Base-by-base conservation (phyloP, 257 asterid genomes). In the Rhazya stricta region DNA sequence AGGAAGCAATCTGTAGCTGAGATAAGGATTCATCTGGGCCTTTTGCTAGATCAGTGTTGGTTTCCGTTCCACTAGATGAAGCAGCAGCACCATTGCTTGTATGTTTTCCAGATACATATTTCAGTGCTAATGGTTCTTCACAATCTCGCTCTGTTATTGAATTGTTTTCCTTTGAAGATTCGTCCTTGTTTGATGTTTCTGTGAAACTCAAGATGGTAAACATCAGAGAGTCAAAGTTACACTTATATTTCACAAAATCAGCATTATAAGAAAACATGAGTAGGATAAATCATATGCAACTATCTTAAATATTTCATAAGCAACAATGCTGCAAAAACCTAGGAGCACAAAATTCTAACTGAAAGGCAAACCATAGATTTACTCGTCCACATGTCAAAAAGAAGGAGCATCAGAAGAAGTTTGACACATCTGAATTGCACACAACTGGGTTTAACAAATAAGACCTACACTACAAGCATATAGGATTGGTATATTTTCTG, bases 171-270 rank as follows among this genome's bases (percentile, higher is more conserved):
- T 67, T 57, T 42, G 83, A 60, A 71, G 85, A 71, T 81, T 78
- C 79, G 42, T 77, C 80, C 73, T 74, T 79, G 69, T 65, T 76
- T 65, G 85, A 79, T 46, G 79, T 78, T 74, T 74, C 98, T 91
- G 89, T 41, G 57, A 82, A 82, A 63, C 13, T 66, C 73, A 37
- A 46, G 21, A 12, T 15, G 13, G 37, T 54, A 13, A 29, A 34
- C 13, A 61, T 71, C 72, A 23, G 10, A 48, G 4, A 36, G 21
- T 58, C 51, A 41, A 68, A n/a, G 13, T n/a, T 5, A 45, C 29
- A 57, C 53, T 42, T 71, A 77, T 43, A 72, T 77, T 72, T 34
- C 25, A n/a, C 48, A 65, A 56, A 43, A 48, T 11, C 25, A 48
- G 56, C 19, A 8, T 63, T 32, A 37, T 37, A 51, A 62, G 10